Conservation (phyloP, 1,139 yeast genomes). For the Saccharomyces hybrid region DNA sequence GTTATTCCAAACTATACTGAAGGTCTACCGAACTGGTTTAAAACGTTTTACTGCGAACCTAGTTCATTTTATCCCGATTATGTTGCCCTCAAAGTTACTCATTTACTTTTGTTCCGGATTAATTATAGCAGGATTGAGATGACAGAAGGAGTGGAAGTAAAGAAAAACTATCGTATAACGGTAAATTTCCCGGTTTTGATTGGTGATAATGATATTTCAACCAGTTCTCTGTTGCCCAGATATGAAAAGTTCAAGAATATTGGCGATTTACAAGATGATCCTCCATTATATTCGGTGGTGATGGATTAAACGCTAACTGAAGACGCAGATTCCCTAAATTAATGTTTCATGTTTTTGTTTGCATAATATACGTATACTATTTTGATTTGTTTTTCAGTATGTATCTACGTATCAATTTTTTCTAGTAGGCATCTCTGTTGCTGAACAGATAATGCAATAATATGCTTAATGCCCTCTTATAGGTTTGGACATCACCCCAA, state of each 20-base stretch:
- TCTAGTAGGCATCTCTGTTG: background rate
- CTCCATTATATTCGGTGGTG: background rate
- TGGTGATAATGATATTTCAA: background rate
- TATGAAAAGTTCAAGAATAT: background rate
- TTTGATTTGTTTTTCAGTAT: background rate
- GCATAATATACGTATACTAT: background rate
- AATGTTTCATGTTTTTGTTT: background rate
- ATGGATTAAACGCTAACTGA: background rate
- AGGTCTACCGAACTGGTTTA: slow-evolving; percentile 6
- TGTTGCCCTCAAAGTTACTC: background rate
- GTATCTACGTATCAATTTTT: background rate
- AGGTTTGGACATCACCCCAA: background rate
- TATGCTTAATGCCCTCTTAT: background rate
- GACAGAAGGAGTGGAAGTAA: background rate
- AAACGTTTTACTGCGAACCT: slow-evolving; percentile 16
- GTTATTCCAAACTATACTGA: slow-evolving; percentile 5
- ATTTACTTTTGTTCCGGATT: background rate
- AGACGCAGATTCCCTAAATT: background rate
- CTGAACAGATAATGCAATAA: background rate
- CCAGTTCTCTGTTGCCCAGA: background rate
- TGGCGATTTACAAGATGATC: background rate
- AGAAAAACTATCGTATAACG: background rate
- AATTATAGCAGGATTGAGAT: background rate
- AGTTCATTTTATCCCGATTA: slow-evolving; percentile 5
- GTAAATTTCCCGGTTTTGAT: background rate